Evolutionary conservation across 176 grass and related monocot genomes (phyloP).

Genomic region (Raddia distichophylla): DNA sequence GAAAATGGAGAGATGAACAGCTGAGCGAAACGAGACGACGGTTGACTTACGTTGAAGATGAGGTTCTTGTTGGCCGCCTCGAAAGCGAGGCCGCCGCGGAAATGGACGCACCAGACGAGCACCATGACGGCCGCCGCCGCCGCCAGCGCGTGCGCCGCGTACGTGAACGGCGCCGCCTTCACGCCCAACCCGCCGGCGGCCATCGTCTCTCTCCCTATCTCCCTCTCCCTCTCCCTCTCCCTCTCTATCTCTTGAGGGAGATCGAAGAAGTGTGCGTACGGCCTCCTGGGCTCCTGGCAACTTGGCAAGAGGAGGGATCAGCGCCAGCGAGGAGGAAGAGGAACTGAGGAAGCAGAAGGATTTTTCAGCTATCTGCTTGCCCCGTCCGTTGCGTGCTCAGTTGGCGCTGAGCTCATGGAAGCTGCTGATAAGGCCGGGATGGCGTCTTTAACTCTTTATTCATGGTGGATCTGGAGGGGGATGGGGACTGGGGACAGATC

Average conservation of each 20-base stretch:
- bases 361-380: not conserved
- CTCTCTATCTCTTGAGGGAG: too few species aligned
- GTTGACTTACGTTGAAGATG: conserved; percentile 78
- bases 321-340: too few species aligned
- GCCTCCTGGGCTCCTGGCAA: too few species aligned
- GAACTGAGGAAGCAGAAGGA: not conserved
- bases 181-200: conserved; percentile 32
- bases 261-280: too few species aligned
- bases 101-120: conserved; percentile 84
- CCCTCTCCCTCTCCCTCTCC: too few species aligned
- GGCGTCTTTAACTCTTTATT: conserved; percentile 31
- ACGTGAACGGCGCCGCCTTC: conserved; percentile 72
- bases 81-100: conserved; percentile 87
- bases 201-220: not conserved
- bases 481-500: not conserved
- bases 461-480: conserved; percentile 19
- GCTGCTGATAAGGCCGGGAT: conserved; percentile 30
- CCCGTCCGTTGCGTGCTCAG: not conserved
- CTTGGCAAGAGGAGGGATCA: too few species aligned
- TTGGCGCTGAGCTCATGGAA: conserved; percentile 4
- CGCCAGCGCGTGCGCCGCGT: conserved; percentile 68
- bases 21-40: not conserved
- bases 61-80: conserved; percentile 81
- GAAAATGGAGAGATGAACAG: too few species aligned
- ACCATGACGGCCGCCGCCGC: conserved; percentile 66